Evolutionary conservation across 306 rosid species (phyloP).

Genomic region (Oemleria cerasiformis): DNA sequence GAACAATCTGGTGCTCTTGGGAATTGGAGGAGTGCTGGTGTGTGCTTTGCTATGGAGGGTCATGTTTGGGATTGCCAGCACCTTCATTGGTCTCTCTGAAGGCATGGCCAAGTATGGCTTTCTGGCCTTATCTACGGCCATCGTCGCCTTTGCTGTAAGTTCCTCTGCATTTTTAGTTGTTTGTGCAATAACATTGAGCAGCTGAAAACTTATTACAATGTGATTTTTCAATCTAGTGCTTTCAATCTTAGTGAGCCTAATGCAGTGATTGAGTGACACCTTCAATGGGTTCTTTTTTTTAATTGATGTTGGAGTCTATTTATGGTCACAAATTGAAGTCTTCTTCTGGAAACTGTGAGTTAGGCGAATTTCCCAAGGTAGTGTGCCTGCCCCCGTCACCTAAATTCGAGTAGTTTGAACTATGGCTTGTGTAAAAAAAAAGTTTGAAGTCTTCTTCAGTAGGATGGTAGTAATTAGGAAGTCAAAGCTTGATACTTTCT

Average conservation of each 20-base stretch:
- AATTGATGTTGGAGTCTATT: neutral
- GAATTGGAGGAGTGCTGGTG: conserved; percentile 58
- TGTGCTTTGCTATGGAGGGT: conserved; percentile 75
- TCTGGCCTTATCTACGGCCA: conserved; percentile 87
- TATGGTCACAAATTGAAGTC: neutral
- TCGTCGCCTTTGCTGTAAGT: conserved; percentile 83
- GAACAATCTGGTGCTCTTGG: conserved; percentile 53
- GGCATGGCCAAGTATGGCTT: conserved; percentile 98
- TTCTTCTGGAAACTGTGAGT: too few species aligned
- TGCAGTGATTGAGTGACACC: too few species aligned
- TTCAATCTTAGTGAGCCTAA: neutral
- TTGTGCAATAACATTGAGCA: neutral
- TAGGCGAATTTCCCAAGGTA: too few species aligned
- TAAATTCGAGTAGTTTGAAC: neutral
- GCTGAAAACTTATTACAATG: neutral
- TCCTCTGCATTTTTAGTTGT: conserved; percentile 14
- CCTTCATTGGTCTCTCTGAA: conserved; percentile 71
- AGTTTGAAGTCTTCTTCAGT: neutral
- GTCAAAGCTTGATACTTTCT: neutral
- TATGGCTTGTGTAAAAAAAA: neutral
- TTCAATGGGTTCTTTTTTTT: neutral
- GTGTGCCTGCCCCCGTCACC: too few species aligned
- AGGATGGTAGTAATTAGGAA: neutral
- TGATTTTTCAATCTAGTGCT: neutral
- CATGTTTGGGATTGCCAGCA: conserved; percentile 73